Base-by-base conservation (phyloP, 2,329 filamentous ascomycete species). In the Didymella lethalis region DNA sequence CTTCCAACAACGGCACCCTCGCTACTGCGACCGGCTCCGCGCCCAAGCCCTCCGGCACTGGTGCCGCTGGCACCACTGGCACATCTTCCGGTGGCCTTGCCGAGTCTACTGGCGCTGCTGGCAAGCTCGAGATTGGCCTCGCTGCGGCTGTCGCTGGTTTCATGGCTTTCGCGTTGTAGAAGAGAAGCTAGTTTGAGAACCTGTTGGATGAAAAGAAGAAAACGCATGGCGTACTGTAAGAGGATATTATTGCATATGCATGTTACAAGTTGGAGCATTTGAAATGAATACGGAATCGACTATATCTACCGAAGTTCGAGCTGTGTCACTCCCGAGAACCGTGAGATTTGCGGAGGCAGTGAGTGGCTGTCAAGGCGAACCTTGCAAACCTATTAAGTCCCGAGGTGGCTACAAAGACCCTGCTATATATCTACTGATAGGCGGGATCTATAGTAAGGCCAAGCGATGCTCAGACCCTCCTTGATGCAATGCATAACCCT, bases 101-200 rank as follows among this genome's bases (percentile, higher is more conserved):
- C 16, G 38, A 66, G 40, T 61, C 63, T 34, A 67, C 65, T 7
- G 67, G 66, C 26, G 67, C 67, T 14, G 68, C 70, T 10, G 63
- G 65, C 18, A 67, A 61, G 52, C 45, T 71, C 10, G 67, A 73
- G 48, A 38, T 72, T 36, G 65, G 70, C n/a, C 48, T 64, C 48
- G 67, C 62, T 6, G 70, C 67, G 20, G 54, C 68, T 46, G 45
- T 73, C 28, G 69, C 66, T 43, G 70, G 70, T 12, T 26, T 74
- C 32, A 54, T 71, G 47, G 66, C 64, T 43, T 59, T 64, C 12
- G 67, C 61, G 48, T 71, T 73, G 68, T 74, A 73, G 41, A 60
- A 23, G 41, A 41, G 20, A 11, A 7, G 20, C 8, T 2, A 14
- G 10, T 25, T 4, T 11, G 25, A 25, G 38, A 41, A 7, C 3